Base-by-base conservation (phyloP, 164 flowering plant species). In the Nelumbo lutea region DNA sequence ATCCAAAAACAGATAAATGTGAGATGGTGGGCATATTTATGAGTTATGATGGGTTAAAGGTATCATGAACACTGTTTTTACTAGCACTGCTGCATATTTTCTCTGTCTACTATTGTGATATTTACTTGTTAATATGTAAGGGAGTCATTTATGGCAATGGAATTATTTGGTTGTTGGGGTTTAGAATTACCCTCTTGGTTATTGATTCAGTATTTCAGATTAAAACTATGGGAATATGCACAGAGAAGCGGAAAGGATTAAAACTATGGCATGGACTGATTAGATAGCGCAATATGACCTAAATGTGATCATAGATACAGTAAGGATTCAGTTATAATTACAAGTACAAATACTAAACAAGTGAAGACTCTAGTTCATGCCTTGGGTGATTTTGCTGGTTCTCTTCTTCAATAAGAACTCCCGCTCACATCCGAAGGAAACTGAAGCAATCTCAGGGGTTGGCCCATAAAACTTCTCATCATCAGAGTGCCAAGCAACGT, bases 401-500 rank as follows among this genome's bases (percentile, higher is more conserved):
- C 76, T 89, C 80, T 81, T 94, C 85, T 74, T 95, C 81, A 92
- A 63, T 27, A 88, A 70, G 74, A 95, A 95, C 46, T 92, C 94
- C 41, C 97, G 89, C 42, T 92, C 96, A 62, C 94, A 90, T 38
- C 98, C 98, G 75, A 95, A 90, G 8, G 98, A 85, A 60, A 89
- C 76, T 0, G 97, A 95, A 3, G 93, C 98, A 68, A 95, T 95
- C 75, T 90, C 88, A 4, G 97, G 97, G 63, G 90, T 83, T 6
- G 75, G 76, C 41, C 97, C 98, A 75, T 95, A 95, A 44, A 95
- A 83, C 71, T 90, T 90, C 82, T 95, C 98, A 75, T 90, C 94
- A 78, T 95, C 98, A 70, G 98, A 77, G 82, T 95, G 98, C 98
- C 97, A 95, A 66, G 87, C 84, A 42, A 90, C 98, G 77, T 85